Base-by-base conservation (phyloP, 805 yeast genomes). In the Nakazawaea ishiwadae region DNA sequence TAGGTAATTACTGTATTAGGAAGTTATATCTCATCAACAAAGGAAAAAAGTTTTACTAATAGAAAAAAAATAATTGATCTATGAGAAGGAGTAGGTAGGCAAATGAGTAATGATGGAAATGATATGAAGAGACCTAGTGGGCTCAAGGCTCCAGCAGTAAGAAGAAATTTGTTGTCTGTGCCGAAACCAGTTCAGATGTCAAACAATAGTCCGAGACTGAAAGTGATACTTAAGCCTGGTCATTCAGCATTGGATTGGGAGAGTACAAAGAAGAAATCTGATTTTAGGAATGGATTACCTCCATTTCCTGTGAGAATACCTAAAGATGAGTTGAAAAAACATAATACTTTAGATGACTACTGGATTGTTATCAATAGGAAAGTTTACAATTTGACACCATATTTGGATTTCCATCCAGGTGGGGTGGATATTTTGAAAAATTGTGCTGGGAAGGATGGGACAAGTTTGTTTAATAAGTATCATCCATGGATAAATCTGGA, bases 231-330 rank as follows among this genome's bases (percentile, higher is more conserved):
- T 14, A 66, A 72, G 32, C 95, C 93, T 0, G 95, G 95, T 1
- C 86, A 80, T 53, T 87, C 96, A 2, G 90, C 95, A 0, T 59
- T 87, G 46, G 96, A 87, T 56, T 87, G 96, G 96, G 95, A 90
- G 11, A 60, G 69, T 7, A 56, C 77, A 20, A 79, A 77, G 39
- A 55, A 63, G 11, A 62, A 70, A 5, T 73, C 72, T 7, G 68
- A 77, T 45, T 67, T 84, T 31, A 59, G 85, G 48, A 83, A 79
- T 0, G 64, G 63, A 4, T 68, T 72, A 0, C 59, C 61, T 29
- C 70, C 78, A 0, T 81, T 80, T 38, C 87, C 86, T 0, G 49
- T 83, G 14, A 63, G 70, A 39, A 70, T 84, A 0, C 65, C 81
- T 4, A 66, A 65, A 31, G 79, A 73, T 2, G 83, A 84, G 50